Evolutionary conservation across 2,329 filamentous ascomycete genomes (phyloP), one percentile per base, ranked within the genome.

Genomic region (Venturia nashicola): DNA sequence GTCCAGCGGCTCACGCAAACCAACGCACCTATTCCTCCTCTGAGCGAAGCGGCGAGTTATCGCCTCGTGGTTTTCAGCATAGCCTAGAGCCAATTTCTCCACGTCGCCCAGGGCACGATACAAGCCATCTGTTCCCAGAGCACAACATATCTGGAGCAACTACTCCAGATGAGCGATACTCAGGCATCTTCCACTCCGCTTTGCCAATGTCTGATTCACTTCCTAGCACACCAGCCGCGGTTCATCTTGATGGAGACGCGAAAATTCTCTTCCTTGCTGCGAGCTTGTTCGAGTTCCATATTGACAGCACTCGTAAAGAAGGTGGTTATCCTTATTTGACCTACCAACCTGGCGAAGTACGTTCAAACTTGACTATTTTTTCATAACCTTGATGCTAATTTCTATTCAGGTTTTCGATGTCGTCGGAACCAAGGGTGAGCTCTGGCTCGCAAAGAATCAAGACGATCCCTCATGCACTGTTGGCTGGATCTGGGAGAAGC

Each of bases 401-500:
- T 18, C 7, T 18, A 8, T 44, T 8, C 57, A 67, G 72, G 78
- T 80, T 60, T 80, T 80, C 69, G 77, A 81, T 70, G 80, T 99
- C 62, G 91, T 99, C 72, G 94, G 88, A 39, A 92, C 97, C 75
- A 97, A 97, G 74, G 94, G 94, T 67, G 94, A 99, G 78, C 82
- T 97, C 60, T 99, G 94, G 94, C 85, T 99, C 65, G 94, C 94
- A 62, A 91, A 91, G 75, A 99, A 99, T 73, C 94, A 99, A 76
- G 94, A 99, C 72, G 94, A 99, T 74, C 79, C 85, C 1, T 81
- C 79, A 12, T 83, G 88, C 68, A 82, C 86, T 68, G 86, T 97
- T 42, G 94, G 94, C 61, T 99, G 94, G 94, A 96, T 99, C 71
- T 99, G 94, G 94, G 96, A 92, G 71, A 97, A 97, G 75, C 94